Evolutionary conservation across 202 grass and related monocot species (phyloP), one percentile per base, ranked within the genome.

Genomic region (Brachypodium distachyon): DNA sequence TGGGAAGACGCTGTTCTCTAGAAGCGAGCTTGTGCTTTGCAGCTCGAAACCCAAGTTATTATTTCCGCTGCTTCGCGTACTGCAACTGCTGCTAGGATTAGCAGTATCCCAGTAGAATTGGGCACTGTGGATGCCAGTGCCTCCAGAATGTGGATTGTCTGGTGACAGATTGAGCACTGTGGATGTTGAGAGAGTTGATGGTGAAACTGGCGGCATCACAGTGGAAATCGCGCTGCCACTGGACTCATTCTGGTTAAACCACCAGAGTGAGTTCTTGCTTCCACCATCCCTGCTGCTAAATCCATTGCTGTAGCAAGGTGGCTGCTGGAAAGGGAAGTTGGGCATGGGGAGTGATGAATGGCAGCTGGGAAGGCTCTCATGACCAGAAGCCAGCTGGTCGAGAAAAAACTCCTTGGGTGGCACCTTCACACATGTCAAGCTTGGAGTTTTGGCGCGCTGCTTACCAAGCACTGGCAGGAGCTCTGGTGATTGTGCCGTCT

Each of bases 11-110:
- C 82, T 62, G 34, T 38, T 55, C 39, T 88, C 82, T 16, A 88
- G 41, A 53, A 92, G 54, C 12, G 85, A 74, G 42, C 68, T 85
- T 67, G 61, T 66, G 78, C 77, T 82, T 73, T 88, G 89, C 61
- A 75, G 51, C 62, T 91, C 89, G 21, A 87, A 67, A 48, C 88
- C 88, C 26, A 62, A 67, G 50, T n/a, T n/a, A n/a, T 50, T 81
- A 43, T 62, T 90, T 50, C 57, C 78, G 25, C 82, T 82, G 68
- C 77, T 91, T 53, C 64, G 85, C 9, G 73, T 79, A 65, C 78
- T 88, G 57, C 79, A 79, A 57, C 74, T 83, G 82, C 74, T 87
- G 70, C 73, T 82, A 31, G 73, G 68, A 75, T 85, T 74, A 19
- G 71, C 42, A 2, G 44, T 70, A 12, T 86, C 79, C 64, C 84